Percentiles rank a stretch among this genome's conserved stretches.
Conservation (phyloP, 2,329 filamentous ascomycete genomes). For the Colletotrichum cuscutae region DNA sequence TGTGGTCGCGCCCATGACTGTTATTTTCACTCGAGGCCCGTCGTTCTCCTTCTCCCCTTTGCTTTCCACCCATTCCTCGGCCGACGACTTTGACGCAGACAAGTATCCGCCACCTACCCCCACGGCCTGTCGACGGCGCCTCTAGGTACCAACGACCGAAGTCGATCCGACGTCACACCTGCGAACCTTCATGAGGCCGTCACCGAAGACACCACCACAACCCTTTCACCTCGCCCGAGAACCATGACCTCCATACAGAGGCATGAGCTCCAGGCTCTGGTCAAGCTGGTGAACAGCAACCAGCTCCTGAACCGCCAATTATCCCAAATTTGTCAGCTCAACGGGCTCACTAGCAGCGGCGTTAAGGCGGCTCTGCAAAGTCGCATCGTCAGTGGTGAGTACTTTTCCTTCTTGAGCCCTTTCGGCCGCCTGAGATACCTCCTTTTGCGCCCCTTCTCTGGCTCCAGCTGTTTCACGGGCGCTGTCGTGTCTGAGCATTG, state of each 20-base stretch:
- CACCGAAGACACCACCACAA: slow-evolving; percentile 23
- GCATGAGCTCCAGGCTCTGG: slow-evolving; percentile 57
- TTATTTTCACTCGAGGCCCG: slow-evolving; percentile 17
- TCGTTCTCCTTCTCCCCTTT: slow-evolving; percentile 16
- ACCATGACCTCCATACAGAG: slow-evolving; percentile 44
- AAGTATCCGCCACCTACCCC: neutral
- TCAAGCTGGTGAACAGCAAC: slow-evolving; percentile 55
- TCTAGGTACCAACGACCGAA: slow-evolving; percentile 2
- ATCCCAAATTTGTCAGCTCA: slow-evolving; percentile 78
- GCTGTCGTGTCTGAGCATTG: neutral
- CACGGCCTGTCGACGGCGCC: neutral
- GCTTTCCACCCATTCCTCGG: neutral
- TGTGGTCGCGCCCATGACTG: slow-evolving; percentile 29
- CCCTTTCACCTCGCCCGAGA: slow-evolving; percentile 24
- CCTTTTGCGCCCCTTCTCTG: slow-evolving; percentile 23
- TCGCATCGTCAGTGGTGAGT: slow-evolving; percentile 81
- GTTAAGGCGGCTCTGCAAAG: slow-evolving; percentile 86
- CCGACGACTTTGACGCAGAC: neutral
- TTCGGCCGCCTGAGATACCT: slow-evolving; percentile 39
- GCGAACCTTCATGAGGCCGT: slow-evolving; percentile 35
- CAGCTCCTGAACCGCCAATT: slow-evolving; percentile 71
- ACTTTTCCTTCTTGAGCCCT: neutral
- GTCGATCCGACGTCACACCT: slow-evolving; percentile 26
- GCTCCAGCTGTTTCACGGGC: slow-evolving; percentile 25
- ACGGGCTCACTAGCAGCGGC: slow-evolving; percentile 81